Evolutionary conservation across 176 grass and related monocot genomes (phyloP), one percentile per base, ranked within the genome.

Genomic region (Dendrocalamus sinicus): DNA sequence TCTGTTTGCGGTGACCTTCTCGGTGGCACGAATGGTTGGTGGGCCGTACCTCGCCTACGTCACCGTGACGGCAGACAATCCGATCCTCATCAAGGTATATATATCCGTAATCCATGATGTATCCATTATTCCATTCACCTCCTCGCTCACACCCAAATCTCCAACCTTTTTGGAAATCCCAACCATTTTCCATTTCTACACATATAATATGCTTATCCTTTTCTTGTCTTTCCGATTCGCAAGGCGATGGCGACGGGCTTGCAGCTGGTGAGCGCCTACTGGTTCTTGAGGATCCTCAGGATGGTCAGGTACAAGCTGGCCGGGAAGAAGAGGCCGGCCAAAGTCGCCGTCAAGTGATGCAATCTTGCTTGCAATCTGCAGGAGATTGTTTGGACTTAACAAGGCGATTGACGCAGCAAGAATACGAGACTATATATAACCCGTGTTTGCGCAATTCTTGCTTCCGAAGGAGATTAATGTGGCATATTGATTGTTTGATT

Each of bases 181-280:
- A 62, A 15, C 5, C 4, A 64, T 7, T 47, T 20, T 32, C 16
- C 44, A 22, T 80, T 48, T 79, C 9, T 32, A 60, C 60, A 67
- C 12, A 4, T 40, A 23, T 32, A 19, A 20, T 46, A 16, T 0
- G 53, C 53, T 57, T 20, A 52, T 32, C 5, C 12, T 12, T 40
- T 11, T 16, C 19, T 37, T 48, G 37, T 73, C 13, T 4, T 28
- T 53, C 15, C 5, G 79, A 8, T 80, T 70, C 26, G 52, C 19
- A 85, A 91, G 94, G 86, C 86, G 64, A 97, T 92, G 94, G 92
- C 92, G 13, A 66, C 85, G 37, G 89, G 94, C 47, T 85, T 97
- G 86, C 92, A 94, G 77, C 75, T 97, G 67, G 92, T 97, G 23
- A 97, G 90, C 85, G 86, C 88, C 67, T 97, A 92, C 77, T 97